phyloP scores from a whole-genome alignment of 169 alveolate genomes.

The Plasmodium gaboni region DNA sequence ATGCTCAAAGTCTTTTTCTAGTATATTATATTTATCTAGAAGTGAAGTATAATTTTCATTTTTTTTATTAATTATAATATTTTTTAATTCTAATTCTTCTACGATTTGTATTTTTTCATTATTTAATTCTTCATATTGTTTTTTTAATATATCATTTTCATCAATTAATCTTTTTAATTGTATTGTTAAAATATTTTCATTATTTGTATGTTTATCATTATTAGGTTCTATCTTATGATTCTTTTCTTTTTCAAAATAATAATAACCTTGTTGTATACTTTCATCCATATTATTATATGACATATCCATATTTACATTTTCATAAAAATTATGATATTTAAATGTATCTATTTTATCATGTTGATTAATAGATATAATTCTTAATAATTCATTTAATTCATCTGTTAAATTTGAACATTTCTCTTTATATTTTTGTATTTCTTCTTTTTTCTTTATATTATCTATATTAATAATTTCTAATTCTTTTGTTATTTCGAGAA shows the following conservation, averaged over 20 bases:
- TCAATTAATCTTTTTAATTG: conserved; percentile 7
- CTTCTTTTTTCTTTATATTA: conserved; percentile 45
- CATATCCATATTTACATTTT: neutral
- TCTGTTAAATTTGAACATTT: conserved; percentile 38
- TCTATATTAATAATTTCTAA: conserved; percentile 25
- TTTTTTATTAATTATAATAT: neutral
- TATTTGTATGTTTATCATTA: neutral
- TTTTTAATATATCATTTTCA: conserved; percentile 19
- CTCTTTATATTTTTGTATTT: conserved; percentile 17
- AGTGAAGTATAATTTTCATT: conserved; percentile 4
- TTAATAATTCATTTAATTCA: conserved; percentile 21
- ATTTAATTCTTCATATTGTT: neutral
- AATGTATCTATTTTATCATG: neutral
- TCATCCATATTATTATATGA: neutral
- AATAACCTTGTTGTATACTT: neutral
- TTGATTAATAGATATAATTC: conserved; percentile 7
- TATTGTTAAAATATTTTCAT: neutral
- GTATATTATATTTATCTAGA: conserved; percentile 18
- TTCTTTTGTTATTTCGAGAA: conserved; percentile 14
- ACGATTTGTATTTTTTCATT: neutral
- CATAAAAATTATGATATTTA: conserved; percentile 11
- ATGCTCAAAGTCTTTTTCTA: conserved; percentile 49
- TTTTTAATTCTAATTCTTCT: conserved; percentile 10
- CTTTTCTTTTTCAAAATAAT: too few relatives aligned
- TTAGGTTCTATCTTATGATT: neutral